phyloP scores from a whole-genome alignment of 768 basidiomycete genomes.

The Jaapia argillacea region DNA sequence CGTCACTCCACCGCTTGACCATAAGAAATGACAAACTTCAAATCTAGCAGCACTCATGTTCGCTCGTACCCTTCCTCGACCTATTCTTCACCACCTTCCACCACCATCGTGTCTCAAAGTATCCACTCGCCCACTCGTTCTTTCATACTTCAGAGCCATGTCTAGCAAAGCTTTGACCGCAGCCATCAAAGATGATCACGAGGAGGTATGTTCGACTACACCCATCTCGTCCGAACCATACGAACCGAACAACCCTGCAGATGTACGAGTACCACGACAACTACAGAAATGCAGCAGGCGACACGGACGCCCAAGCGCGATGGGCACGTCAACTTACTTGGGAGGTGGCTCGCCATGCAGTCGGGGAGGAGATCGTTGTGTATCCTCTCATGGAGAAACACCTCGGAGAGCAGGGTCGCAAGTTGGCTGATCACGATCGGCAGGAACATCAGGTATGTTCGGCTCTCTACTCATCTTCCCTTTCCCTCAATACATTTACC shows the following conservation, averaged over 20 bases:
- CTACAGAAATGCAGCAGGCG: constrained; percentile 30
- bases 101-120: not conserved
- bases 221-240: not conserved
- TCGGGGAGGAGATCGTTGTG: constrained; percentile 53
- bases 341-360: constrained; percentile 53
- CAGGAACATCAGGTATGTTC: constrained; percentile 42
- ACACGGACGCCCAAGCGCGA: constrained; percentile 36
- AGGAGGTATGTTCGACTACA: constrained; percentile 25
- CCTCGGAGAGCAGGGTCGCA: constrained; percentile 38
- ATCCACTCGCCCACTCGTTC: not conserved
- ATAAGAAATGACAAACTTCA: too few relatives aligned
- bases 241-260: constrained; percentile 16
- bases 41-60: too few relatives aligned
- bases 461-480: too few relatives aligned
- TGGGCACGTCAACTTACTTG: constrained; percentile 49
- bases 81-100: not conserved
- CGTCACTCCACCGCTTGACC: too few relatives aligned
- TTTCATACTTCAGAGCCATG: constrained; percentile 7
- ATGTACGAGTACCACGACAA: constrained; percentile 48
- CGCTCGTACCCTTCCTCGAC: not conserved
- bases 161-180: constrained; percentile 24
- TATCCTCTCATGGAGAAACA: constrained; percentile 53
- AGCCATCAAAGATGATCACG: constrained; percentile 38
- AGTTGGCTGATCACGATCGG: constrained; percentile 45
- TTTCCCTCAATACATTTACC: too few relatives aligned